Conservation (phyloP, 345 rosid genomes). For the Acer saccharum region DNA sequence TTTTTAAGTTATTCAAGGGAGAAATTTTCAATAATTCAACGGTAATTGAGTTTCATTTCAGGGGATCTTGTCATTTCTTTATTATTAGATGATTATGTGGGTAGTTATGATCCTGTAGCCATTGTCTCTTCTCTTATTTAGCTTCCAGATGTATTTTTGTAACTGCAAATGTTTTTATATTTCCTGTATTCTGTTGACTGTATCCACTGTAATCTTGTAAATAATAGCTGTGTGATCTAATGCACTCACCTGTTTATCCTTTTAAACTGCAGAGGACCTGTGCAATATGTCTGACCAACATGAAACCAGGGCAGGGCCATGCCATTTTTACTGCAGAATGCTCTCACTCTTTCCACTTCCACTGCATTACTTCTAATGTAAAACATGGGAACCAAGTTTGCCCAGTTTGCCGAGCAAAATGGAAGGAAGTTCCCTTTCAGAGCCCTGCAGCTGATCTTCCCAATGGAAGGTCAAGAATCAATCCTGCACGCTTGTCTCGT, state of each 20-base stretch:
- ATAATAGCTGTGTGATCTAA: conserved; percentile 8
- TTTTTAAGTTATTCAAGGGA: background rate
- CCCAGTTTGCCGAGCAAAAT: conserved; percentile 91
- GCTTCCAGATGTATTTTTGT: conserved; percentile 2
- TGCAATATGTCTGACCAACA: conserved; percentile 79
- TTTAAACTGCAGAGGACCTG: conserved; percentile 72
- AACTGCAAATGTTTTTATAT: background rate
- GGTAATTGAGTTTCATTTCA: conserved; percentile 1
- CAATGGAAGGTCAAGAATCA: conserved; percentile 44
- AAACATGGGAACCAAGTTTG: conserved; percentile 91
- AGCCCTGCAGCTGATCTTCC: conserved; percentile 47
- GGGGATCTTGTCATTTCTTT: background rate
- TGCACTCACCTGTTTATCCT: conserved; percentile 23
- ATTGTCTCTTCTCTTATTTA: background rate
- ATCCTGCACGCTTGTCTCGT: conserved; percentile 50
- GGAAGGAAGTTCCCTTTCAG: conserved; percentile 89
- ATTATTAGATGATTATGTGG: background rate
- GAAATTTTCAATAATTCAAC: background rate
- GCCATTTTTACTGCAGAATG: conserved; percentile 99
- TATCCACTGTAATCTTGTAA: background rate
- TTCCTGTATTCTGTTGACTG: background rate
- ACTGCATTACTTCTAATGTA: conserved; percentile 91
- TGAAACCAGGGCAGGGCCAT: conserved; percentile 82
- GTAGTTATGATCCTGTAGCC: background rate
- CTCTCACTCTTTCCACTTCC: conserved; percentile 95